Percentiles rank a stretch among this genome's conserved stretches.
These are phyloP conservation scores for Globisporangium lucens DNA, from an alignment of 352 stramenopile genomes.

Conservation along the genomic window DNA sequence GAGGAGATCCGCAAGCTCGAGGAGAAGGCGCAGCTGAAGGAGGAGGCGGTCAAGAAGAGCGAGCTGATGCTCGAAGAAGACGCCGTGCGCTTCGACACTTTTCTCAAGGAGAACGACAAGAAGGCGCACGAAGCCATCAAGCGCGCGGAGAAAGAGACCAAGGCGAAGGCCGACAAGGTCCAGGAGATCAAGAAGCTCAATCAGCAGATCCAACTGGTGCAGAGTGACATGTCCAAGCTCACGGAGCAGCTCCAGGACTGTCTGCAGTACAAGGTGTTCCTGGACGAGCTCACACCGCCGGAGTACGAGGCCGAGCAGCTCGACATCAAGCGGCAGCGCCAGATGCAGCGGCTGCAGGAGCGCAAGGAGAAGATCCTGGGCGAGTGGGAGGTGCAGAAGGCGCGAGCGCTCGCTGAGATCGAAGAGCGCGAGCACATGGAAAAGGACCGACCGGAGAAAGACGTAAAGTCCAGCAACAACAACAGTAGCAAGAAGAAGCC, in stretches of 20 bases:
- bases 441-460: conserved; percentile 62
- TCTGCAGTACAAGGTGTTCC: conserved; percentile 91
- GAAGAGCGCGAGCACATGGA: conserved; percentile 62
- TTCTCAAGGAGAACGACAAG: conserved; percentile 97
- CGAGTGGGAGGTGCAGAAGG: conserved; percentile 63
- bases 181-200: conserved; percentile 96
- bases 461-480: conserved; percentile 22
- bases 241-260: conserved; percentile 93
- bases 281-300: conserved; percentile 88
- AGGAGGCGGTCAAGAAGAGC: conserved; percentile 93
- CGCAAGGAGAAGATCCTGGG: conserved; percentile 66
- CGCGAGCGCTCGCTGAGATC: conserved; percentile 54
- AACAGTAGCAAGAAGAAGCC: conserved; percentile 35
- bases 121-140: conserved; percentile 96
- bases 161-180: conserved; percentile 92
- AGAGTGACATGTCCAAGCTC: conserved; percentile 94
- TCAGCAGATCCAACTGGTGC: conserved; percentile 93
- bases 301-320: conserved; percentile 86
- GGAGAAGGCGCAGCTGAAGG: conserved; percentile 94
- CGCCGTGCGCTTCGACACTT: conserved; percentile 94
- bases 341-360: conserved; percentile 59
- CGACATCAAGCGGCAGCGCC: conserved; percentile 63
- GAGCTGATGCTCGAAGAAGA: conserved; percentile 96
- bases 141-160: conserved; percentile 92
- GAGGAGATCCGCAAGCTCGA: conserved; percentile 97